Evolutionary conservation across 2,329 filamentous ascomycete genomes (phyloP).

Genomic region (Endoconidiophora polonica): DNA sequence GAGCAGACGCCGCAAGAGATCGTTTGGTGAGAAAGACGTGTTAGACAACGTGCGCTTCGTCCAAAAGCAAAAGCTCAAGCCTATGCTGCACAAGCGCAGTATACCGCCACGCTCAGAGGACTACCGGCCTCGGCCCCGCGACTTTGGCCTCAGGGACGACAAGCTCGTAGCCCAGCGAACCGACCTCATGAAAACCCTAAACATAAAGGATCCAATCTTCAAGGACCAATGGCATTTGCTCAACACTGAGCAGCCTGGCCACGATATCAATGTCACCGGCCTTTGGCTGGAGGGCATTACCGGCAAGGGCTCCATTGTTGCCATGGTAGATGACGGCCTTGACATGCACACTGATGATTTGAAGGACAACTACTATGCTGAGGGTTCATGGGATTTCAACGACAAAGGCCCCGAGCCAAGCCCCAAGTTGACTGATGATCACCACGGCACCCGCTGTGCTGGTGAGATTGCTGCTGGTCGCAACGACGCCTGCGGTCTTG

Average conservation of each 20-base stretch:
- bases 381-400: constrained; percentile 93
- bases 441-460: constrained; percentile 83
- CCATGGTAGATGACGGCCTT: constrained; percentile 88
- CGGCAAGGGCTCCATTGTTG: constrained; percentile 73
- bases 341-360: constrained; percentile 93
- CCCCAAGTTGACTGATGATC: constrained; percentile 70
- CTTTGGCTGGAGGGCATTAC: constrained; percentile 86
- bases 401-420: constrained; percentile 63
- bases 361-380: constrained; percentile 82
- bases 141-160: constrained; percentile 9
- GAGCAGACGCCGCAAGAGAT: constrained; percentile 42
- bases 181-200: constrained; percentile 46
- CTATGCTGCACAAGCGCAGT: constrained; percentile 33
- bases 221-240: constrained; percentile 88
- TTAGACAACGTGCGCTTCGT: constrained; percentile 63
- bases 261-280: constrained; percentile 92
- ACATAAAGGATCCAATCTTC: constrained; percentile 81
- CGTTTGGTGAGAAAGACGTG: constrained; percentile 33
- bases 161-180: constrained; percentile 40
- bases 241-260: constrained; percentile 63
- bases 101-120: constrained; percentile 24
- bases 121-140: constrained; percentile 12
- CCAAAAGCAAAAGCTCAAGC: constrained; percentile 49
- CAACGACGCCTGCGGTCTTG: constrained; percentile 89
- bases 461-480: constrained; percentile 85